Conservation (phyloP, 2,329 filamentous ascomycete genomes). For the Exophiala bonariae region DNA sequence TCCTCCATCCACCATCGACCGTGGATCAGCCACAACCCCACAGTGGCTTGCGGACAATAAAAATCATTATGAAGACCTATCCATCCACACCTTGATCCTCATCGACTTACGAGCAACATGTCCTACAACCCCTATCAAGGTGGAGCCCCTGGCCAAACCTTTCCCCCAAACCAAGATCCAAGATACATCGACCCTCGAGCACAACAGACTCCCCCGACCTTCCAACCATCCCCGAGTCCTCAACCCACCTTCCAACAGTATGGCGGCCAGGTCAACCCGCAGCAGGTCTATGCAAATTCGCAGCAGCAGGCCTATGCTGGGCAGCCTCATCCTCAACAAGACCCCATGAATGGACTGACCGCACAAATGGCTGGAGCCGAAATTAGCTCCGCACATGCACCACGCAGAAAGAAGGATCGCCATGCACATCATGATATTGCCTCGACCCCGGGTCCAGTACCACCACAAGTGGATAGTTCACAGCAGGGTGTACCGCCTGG, state of each 20-base stretch:
- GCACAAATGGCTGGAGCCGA: constrained; percentile 78
- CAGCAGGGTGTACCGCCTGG: constrained; percentile 4
- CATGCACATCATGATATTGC: constrained; percentile 90
- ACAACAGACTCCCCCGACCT: constrained; percentile 14
- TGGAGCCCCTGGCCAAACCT: constrained; percentile 16
- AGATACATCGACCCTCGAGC: constrained; percentile 18
- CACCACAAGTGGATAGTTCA: constrained; percentile 1
- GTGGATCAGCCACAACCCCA: too few relatives aligned
- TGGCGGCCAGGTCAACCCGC: constrained; percentile 8
- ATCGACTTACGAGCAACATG: constrained; percentile 14
- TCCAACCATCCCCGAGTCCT: constrained; percentile 15
- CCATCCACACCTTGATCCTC: constrained; percentile 3
- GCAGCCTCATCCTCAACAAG: constrained; percentile 15
- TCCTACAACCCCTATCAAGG: constrained; percentile 24
- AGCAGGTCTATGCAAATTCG: constrained; percentile 16
- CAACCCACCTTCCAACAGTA: constrained; percentile 20
- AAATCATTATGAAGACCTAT: too few relatives aligned
- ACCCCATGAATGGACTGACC: constrained; percentile 36
- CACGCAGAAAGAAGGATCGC: constrained; percentile 83
- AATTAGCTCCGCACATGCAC: constrained; percentile 54
- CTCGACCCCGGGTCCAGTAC: constrained; percentile 56
- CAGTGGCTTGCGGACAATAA: too few relatives aligned
- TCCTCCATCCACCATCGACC: neutral
- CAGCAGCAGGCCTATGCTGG: constrained; percentile 14
- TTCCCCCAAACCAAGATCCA: constrained; percentile 20